These are phyloP conservation scores for Cyberlindnera maritima DNA, from an alignment of 805 yeast genomes.

Conservation along the genomic window DNA sequence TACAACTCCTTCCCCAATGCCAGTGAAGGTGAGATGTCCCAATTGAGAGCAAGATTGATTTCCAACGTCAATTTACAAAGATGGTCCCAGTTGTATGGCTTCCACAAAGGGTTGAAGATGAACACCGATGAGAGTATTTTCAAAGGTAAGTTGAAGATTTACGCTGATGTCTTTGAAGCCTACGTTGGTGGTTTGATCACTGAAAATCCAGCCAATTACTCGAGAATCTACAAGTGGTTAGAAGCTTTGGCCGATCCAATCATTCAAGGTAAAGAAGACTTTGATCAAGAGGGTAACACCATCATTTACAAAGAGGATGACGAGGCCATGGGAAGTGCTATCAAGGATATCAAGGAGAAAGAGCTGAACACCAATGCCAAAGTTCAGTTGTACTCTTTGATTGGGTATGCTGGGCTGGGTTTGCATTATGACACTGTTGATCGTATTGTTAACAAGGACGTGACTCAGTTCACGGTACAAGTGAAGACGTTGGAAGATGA, in stretches of 20 bases:
- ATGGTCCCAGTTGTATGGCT: slow-evolving; percentile 67
- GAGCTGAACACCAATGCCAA: slow-evolving; percentile 66
- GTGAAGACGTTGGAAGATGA: slow-evolving; percentile 64
- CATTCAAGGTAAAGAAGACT: slow-evolving; percentile 4
- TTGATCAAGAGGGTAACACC: slow-evolving; percentile 11
- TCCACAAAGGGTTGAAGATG: slow-evolving; percentile 54
- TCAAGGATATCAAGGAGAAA: slow-evolving; percentile 3
- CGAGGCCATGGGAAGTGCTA: background rate
- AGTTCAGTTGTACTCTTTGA: slow-evolving; percentile 67
- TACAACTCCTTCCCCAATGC: slow-evolving; percentile 65
- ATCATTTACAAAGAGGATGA: background rate
- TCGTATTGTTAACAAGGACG: slow-evolving; percentile 32
- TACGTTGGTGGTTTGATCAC: slow-evolving; percentile 81
- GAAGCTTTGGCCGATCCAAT: slow-evolving; percentile 47
- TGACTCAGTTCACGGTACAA: slow-evolving; percentile 53
- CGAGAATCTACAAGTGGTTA: slow-evolving; percentile 57
- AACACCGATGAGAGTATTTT: slow-evolving; percentile 45
- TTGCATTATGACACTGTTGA: slow-evolving; percentile 51
- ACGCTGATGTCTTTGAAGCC: slow-evolving; percentile 92
- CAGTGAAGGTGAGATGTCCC: slow-evolving; percentile 79
- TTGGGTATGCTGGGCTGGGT: slow-evolving; percentile 70
- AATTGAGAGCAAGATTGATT: slow-evolving; percentile 65
- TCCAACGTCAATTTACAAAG: slow-evolving; percentile 69
- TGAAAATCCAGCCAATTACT: slow-evolving; percentile 49
- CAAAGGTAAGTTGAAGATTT: slow-evolving; percentile 62